phyloP scores from a whole-genome alignment of 192 early-diverging fungal genomes.

The Phycomyces blakesleeanus region DNA sequence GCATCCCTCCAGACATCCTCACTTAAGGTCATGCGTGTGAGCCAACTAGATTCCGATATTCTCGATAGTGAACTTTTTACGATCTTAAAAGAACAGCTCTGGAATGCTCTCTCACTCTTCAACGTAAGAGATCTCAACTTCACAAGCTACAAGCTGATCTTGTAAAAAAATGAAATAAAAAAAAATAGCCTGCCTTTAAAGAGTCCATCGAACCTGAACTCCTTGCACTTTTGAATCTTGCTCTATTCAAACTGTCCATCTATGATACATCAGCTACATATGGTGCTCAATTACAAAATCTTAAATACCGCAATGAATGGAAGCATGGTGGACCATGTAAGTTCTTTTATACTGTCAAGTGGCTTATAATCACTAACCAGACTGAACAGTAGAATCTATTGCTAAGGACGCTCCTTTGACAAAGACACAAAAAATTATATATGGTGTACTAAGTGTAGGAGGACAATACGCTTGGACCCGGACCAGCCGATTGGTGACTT shows the following conservation, averaged over 20 bases:
- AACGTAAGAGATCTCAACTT: conserved; percentile 36
- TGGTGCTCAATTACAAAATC: conserved; percentile 79
- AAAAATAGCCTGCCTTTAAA: conserved; percentile 50
- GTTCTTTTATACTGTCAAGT: conserved; percentile 7
- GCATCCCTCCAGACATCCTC: conserved; percentile 48
- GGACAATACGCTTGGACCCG: conserved; percentile 71
- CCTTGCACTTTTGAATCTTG: conserved; percentile 56
- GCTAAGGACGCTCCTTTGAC: conserved; percentile 56
- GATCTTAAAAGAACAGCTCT: conserved; percentile 75
- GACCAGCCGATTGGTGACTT: conserved; percentile 54
- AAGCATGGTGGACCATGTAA: conserved; percentile 54
- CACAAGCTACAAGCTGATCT: neutral
- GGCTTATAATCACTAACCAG: neutral
- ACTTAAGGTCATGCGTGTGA: conserved; percentile 67
- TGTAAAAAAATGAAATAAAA: too few species aligned
- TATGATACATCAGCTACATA: conserved; percentile 75
- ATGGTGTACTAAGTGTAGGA: conserved; percentile 64
- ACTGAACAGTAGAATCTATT: conserved; percentile 49
- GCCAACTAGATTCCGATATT: conserved; percentile 81
- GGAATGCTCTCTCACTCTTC: conserved; percentile 64
- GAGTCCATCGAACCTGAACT: conserved; percentile 74
- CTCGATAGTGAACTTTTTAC: conserved; percentile 74
- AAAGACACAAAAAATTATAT: conserved; percentile 53
- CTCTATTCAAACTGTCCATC: conserved; percentile 73
- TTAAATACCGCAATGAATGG: conserved; percentile 72